A percentile compares a stretch with the other conserved stretches of the same genome.
These are phyloP conservation scores for Albatrellus sp. DNA, from an alignment of 1,284 basidiomycete genomes.

Conservation along the genomic window DNA sequence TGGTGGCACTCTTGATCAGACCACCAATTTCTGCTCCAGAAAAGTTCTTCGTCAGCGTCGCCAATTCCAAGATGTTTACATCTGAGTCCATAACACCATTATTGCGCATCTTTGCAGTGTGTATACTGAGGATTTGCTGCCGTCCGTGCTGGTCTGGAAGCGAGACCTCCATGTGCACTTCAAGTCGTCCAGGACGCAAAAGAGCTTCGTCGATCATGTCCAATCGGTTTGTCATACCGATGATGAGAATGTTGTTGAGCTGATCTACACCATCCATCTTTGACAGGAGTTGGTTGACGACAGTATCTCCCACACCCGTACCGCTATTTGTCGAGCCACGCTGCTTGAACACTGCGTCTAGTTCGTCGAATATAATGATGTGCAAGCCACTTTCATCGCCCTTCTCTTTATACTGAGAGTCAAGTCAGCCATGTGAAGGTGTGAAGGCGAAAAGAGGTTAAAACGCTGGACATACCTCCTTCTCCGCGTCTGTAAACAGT, in stretches of 20 bases:
- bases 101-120: conserved; percentile 87
- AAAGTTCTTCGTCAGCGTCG: conserved; percentile 89
- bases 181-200: conserved; percentile 93
- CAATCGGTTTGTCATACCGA: conserved; percentile 97
- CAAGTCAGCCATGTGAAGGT: background rate
- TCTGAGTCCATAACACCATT: conserved; percentile 88
- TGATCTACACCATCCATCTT: conserved; percentile 99
- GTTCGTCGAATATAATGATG: conserved; percentile 99
- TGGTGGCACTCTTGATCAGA: conserved; percentile 94
- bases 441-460: background rate
- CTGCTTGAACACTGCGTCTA: conserved; percentile 98
- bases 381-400: conserved; percentile 97
- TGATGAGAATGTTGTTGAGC: conserved; percentile 98
- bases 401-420: conserved; percentile 82
- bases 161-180: conserved; percentile 99
- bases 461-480: conserved; percentile 51
- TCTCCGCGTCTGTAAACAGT: conserved; percentile 95
- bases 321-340: conserved; percentile 82
- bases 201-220: conserved; percentile 99
- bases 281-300: conserved; percentile 96
- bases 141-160: conserved; percentile 92
- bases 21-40: conserved; percentile 95
- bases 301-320: conserved; percentile 97
- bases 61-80: conserved; percentile 81
- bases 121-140: conserved; percentile 89